Conservation (phyloP, 139 green algal genomes). For the Volvox reticuliferus region DNA sequence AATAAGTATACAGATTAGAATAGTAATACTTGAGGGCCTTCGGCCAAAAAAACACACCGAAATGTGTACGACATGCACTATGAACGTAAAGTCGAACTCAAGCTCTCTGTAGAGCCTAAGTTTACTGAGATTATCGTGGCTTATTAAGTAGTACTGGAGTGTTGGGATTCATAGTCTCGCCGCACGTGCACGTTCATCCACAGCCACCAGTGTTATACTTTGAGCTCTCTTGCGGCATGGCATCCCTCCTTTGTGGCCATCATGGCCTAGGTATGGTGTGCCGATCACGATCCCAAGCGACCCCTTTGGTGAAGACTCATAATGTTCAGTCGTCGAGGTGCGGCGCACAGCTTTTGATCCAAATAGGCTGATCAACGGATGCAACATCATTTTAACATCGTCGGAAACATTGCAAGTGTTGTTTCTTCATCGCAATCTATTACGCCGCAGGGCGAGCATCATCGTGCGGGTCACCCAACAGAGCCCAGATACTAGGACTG, state of each 20-base stretch:
- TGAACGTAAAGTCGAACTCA: no score
- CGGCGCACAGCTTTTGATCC: neutral
- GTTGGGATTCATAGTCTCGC: neutral
- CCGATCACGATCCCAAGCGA: neutral
- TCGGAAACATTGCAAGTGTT: neutral
- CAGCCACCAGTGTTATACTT: slow-evolving; percentile 5
- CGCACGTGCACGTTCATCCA: neutral
- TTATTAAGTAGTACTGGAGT: neutral
- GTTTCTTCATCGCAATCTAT: neutral
- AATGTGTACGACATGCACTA: no score
- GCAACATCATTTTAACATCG: neutral
- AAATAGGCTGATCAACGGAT: neutral
- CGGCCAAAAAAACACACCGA: no score
- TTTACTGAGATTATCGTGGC: no score
- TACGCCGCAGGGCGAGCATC: slow-evolving; percentile 5
- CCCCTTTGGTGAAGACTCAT: slow-evolving; percentile 5
- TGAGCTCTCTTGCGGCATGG: slow-evolving; percentile 6
- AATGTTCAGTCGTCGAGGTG: slow-evolving; percentile 30
- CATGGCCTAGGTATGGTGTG: slow-evolving; percentile 32
- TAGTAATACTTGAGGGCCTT: no score
- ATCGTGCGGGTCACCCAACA: slow-evolving; percentile 37
- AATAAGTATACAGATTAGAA: no score
- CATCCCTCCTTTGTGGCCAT: slow-evolving; percentile 22
- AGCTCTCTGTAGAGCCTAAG: no score
- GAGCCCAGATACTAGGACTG: slow-evolving; percentile 54